These are phyloP conservation scores for Aspergillus ibericus DNA, from an alignment of 2,329 filamentous ascomycete genomes.

Conservation along the genomic window DNA sequence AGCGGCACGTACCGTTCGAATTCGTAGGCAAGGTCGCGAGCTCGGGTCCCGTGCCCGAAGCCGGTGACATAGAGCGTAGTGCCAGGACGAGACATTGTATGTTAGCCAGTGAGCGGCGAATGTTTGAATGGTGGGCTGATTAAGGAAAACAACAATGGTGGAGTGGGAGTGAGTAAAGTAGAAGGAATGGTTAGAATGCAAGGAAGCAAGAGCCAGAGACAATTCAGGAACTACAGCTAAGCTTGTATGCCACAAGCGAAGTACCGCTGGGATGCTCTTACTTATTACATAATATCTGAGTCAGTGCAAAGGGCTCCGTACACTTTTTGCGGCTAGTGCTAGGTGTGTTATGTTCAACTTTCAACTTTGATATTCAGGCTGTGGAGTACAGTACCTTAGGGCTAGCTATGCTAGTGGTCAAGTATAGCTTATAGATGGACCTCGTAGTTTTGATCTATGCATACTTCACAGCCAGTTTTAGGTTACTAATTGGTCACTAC, in stretches of 20 bases:
- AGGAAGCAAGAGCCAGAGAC: neutral
- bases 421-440: no score
- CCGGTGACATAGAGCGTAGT: conserved; percentile 98
- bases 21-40: conserved; percentile 99
- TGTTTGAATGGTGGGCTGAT: neutral
- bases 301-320: neutral
- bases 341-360: neutral
- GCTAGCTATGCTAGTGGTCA: no score
- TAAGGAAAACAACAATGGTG: neutral
- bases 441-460: no score
- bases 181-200: conserved; percentile 6
- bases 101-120: neutral
- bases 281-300: neutral
- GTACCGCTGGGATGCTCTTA: neutral
- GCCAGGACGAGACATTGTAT: conserved; percentile 80
- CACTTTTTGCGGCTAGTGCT: no score
- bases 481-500: no score
- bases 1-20: conserved; percentile 98
- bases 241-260: conserved; percentile 8
- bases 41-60: conserved; percentile 98
- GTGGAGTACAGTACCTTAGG: no score
- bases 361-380: no score
- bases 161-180: neutral
- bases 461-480: no score
- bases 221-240: conserved; percentile 6